Conservation (phyloP, 495 filamentous ascomycete genomes). For the Penicillium argentinense region DNA sequence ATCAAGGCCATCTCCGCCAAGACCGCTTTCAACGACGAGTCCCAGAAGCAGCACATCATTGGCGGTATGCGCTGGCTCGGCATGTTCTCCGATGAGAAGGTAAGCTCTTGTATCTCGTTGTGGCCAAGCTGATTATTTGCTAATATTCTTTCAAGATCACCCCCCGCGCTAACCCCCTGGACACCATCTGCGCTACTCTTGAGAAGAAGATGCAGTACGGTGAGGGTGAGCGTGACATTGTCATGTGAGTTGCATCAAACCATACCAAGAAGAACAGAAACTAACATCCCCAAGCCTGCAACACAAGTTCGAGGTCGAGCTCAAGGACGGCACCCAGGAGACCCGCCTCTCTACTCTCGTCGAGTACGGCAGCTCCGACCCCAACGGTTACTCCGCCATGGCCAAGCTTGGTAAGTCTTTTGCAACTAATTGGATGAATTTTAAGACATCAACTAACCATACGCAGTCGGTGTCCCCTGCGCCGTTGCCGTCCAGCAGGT, state of each 20-base stretch:
- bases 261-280: neutral
- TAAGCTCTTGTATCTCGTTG: no score
- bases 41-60: slow-evolving; percentile 70
- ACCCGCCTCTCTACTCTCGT: slow-evolving; percentile 75
- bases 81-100: slow-evolving; percentile 64
- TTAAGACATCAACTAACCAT: neutral
- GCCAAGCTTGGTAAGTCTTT: slow-evolving; percentile 56
- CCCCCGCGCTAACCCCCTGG: slow-evolving; percentile 76
- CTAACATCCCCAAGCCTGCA: slow-evolving; percentile 50
- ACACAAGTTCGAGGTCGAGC: slow-evolving; percentile 91
- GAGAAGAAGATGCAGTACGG: slow-evolving; percentile 92
- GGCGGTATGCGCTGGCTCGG: slow-evolving; percentile 83
- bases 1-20: slow-evolving; percentile 71
- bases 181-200: slow-evolving; percentile 85
- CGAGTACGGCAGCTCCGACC: slow-evolving; percentile 72
- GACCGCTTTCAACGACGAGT: slow-evolving; percentile 68
- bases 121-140: no score
- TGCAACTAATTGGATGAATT: neutral
- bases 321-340: slow-evolving; percentile 72
- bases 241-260: slow-evolving; percentile 50
- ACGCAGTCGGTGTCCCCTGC: slow-evolving; percentile 60
- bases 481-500: slow-evolving; percentile 74
- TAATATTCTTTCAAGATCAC: slow-evolving; percentile 44
- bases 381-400: slow-evolving; percentile 84
- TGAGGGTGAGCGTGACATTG: slow-evolving; percentile 79